Evolutionary conservation across 257 asterid species (phyloP), one percentile per base, ranked within the genome.

Genomic region (Penstemon newberryi): DNA sequence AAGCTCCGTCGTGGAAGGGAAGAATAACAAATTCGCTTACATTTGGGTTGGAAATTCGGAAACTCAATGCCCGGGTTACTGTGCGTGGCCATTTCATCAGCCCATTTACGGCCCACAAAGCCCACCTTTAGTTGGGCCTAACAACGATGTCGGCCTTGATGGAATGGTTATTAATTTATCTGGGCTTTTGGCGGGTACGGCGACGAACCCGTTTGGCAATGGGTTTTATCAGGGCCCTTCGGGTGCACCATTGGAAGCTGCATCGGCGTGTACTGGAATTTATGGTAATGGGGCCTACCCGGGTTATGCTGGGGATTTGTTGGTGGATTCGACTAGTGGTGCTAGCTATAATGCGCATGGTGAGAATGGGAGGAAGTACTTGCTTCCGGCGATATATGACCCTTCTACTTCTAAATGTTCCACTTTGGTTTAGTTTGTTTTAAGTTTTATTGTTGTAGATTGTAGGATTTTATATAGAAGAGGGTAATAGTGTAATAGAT

Each of bases 271-370:
- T 5, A 76, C 86, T 0, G 88, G 86, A 3, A 78, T 78, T 33
- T 82, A 80, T 64, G 88, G 79, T 51, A 70, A 80, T 53, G 88
- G 85, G 8, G 76, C 80, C 4, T 85, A 49, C 6, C 85, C 91
- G 9, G 88, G 91, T 0, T 80, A 43, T 55, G 76, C 86, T 50
- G 90, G 90, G 50, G 38, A 25, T 6, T 58, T 82, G 68, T 56
- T 82, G 77, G 75, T 80, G 55, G 88, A 82, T 39, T 65, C 70
- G 18, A 61, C 49, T 0, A 73, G 74, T 5, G 82, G 82, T 45
- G 88, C 80, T 4, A 85, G 91, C 80, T 85, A 80, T 42, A 85
- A 80, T 67, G 84, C 85, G 19, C 71, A 51, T 5, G 88, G 91
- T 4, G 53, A 56, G 18, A 82, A 78, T 3, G 74, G 80, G 3